A percentile compares a stretch with the other conserved stretches of the same genome.
These are phyloP conservation scores for Trypanosoma platydactyli DNA, from an alignment of 208 protist species.

Conservation along the genomic window DNA sequence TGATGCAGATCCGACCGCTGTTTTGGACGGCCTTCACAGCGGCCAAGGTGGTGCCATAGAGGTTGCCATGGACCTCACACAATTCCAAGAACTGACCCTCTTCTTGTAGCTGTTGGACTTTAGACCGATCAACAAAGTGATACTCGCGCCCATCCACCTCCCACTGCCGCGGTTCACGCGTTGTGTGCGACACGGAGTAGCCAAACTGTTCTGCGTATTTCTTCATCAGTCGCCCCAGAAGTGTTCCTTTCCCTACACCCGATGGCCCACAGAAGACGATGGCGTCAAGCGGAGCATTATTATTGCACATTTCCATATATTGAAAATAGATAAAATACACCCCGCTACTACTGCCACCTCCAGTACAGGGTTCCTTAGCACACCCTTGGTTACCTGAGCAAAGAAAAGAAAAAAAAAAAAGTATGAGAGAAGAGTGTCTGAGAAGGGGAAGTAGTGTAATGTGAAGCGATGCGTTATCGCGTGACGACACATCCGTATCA, in stretches of 20 bases:
- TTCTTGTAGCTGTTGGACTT: conserved; percentile 66
- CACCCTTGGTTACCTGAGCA: too few species aligned
- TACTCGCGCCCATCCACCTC: conserved; percentile 92
- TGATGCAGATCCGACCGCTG: conserved; percentile 73
- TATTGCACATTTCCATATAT: background rate
- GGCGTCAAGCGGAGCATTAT: conserved; percentile 52
- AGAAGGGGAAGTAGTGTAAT: too few species aligned
- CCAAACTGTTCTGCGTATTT: conserved; percentile 76
- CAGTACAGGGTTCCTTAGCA: background rate
- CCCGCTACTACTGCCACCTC: background rate
- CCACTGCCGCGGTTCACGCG: conserved; percentile 74
- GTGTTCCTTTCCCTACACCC: conserved; percentile 93
- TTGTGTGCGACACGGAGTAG: conserved; percentile 94
- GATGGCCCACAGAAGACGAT: conserved; percentile 91
- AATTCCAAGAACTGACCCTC: conserved; percentile 89
- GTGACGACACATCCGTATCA: background rate
- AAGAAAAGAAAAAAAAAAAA: conserved; percentile 18
- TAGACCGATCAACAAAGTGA: conserved; percentile 79
- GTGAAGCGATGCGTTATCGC: background rate
- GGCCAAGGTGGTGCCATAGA: conserved; percentile 93
- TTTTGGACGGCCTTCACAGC: conserved; percentile 77
- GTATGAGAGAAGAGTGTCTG: background rate
- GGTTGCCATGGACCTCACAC: conserved; percentile 93
- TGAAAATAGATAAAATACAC: background rate
- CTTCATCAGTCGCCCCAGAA: conserved; percentile 79